Base-by-base conservation (phyloP, 805 yeast species). In the Starmerella tilneyi region DNA sequence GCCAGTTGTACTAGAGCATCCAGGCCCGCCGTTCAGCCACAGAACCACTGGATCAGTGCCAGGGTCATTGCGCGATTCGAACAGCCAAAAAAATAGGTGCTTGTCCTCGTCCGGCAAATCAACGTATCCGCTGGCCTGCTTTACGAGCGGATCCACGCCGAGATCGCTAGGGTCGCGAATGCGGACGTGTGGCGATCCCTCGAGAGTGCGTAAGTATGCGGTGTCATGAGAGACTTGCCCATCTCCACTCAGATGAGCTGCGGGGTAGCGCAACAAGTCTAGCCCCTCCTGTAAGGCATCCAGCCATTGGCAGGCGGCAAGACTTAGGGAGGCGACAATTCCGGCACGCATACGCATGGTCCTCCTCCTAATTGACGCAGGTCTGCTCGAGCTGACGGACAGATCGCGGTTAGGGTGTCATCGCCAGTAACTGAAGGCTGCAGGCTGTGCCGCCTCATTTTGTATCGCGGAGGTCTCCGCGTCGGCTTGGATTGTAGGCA, bases 11-110 rank as follows among this genome's bases (percentile, higher is more conserved):
- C 94, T 82, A 1, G 94, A 83, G 61, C 96, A 85, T 13, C 96
- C 96, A 29, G 96, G 96, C 5, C 96, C 96, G 54, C 96, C 96
- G 61, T 86, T 86, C 57, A 86, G 70, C 96, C 95, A 85, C 56
- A 88, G 70, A 46, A 88, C 74, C 15, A 85, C 72, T 2, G 96
- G 96, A 63, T 88, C 96, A 44, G 69, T 84, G 43, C 64, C 66
- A 4, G 96, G 96, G 62, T 84, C 88, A 57, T 81, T 81, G 68
- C 96, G 77, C 45, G 92, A 79, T 65, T 88, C 96, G 55, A 88
- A 88, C 57, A 81, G 79, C 94, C 94, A 85, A 68, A 78, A 88
- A 64, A 86, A 88, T 62, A 88, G 81, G 64, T 84, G 94, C 63
- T 84, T 84, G 56, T 79, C 84, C 49, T 75, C 78, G 7, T 30